phyloP scores from a whole-genome alignment of 1,284 basidiomycete genomes.

The Marasmius fiardii region DNA sequence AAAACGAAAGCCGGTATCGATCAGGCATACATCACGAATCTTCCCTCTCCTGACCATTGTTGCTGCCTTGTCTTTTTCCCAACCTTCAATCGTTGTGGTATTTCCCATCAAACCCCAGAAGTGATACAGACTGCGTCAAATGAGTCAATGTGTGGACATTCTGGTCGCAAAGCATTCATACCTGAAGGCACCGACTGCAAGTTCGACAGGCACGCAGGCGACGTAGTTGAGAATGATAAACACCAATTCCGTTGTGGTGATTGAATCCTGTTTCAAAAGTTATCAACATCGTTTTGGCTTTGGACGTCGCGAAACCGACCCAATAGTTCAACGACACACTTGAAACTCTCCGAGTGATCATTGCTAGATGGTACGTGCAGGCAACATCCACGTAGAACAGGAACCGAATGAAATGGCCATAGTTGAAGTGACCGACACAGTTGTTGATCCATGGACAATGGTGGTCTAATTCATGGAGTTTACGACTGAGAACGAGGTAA shows the following conservation, averaged over 20 bases:
- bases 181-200: conserved; percentile 87
- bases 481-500: neutral
- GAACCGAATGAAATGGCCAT: conserved; percentile 90
- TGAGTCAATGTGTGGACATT: neutral
- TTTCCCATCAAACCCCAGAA: conserved; percentile 80
- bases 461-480: conserved; percentile 56
- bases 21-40: conserved; percentile 66
- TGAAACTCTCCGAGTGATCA: conserved; percentile 68
- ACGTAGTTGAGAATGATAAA: conserved; percentile 89
- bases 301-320: conserved; percentile 30
- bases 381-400: conserved; percentile 90
- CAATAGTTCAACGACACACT: conserved; percentile 47
- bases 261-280: conserved; percentile 55
- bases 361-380: conserved; percentile 77
- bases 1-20: neutral
- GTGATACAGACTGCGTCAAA: conserved; percentile 73
- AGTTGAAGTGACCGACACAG: conserved; percentile 88
- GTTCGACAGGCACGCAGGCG: conserved; percentile 79
- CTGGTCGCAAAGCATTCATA: conserved; percentile 22
- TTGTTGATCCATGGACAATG: conserved; percentile 93
- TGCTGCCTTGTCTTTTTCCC: conserved; percentile 95
- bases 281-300: neutral
- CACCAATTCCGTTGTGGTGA: conserved; percentile 68
- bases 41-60: conserved; percentile 83
- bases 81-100: conserved; percentile 94